Percentiles rank a stretch among this genome's conserved stretches.
phyloP scores from a whole-genome alignment of 2,329 filamentous ascomycete genomes.

The Chrysoporthe austroafricana region DNA sequence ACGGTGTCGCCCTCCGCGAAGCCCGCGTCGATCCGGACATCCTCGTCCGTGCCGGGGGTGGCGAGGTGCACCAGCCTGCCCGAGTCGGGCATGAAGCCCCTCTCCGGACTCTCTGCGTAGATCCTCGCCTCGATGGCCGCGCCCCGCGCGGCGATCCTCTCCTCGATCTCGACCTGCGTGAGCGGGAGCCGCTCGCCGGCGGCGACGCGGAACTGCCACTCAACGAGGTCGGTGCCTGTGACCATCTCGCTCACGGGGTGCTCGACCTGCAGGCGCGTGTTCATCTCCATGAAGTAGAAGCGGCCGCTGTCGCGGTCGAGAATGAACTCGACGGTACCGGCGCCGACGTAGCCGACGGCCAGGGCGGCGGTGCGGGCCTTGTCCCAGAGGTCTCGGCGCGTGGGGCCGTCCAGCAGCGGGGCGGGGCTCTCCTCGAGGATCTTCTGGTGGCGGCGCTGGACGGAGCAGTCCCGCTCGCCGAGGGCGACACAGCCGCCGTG shows the following conservation, averaged over 20 bases:
- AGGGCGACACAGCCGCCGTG: slow-evolving; percentile 80
- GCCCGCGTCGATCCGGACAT: slow-evolving; percentile 89
- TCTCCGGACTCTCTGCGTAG: slow-evolving; percentile 92
- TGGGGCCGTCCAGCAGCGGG: slow-evolving; percentile 64
- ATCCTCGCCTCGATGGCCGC: slow-evolving; percentile 95
- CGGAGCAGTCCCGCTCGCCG: slow-evolving; percentile 85
- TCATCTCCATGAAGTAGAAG: slow-evolving; percentile 85
- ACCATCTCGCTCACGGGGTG: slow-evolving; percentile 85
- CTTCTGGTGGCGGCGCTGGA: slow-evolving; percentile 88
- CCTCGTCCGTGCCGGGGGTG: slow-evolving; percentile 69
- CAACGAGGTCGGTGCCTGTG: slow-evolving; percentile 76
- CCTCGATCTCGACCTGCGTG: slow-evolving; percentile 68
- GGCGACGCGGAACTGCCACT: slow-evolving; percentile 89
- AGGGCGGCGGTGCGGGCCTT: slow-evolving; percentile 68
- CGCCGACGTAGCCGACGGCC: slow-evolving; percentile 85
- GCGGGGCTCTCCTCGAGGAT: slow-evolving; percentile 89
- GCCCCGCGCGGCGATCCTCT: slow-evolving; percentile 72
- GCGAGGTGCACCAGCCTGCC: slow-evolving; percentile 83
- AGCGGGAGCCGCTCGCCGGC: slow-evolving; percentile 61
- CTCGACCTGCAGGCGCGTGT: slow-evolving; percentile 92
- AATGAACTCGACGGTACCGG: slow-evolving; percentile 89
- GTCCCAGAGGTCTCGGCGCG: slow-evolving; percentile 66
- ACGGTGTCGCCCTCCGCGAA: slow-evolving; percentile 91
- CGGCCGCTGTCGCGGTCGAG: slow-evolving; percentile 80
- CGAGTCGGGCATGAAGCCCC: slow-evolving; percentile 92